These are phyloP conservation scores for Saturnispora diversa DNA, from an alignment of 805 yeast species.

Conservation along the genomic window DNA sequence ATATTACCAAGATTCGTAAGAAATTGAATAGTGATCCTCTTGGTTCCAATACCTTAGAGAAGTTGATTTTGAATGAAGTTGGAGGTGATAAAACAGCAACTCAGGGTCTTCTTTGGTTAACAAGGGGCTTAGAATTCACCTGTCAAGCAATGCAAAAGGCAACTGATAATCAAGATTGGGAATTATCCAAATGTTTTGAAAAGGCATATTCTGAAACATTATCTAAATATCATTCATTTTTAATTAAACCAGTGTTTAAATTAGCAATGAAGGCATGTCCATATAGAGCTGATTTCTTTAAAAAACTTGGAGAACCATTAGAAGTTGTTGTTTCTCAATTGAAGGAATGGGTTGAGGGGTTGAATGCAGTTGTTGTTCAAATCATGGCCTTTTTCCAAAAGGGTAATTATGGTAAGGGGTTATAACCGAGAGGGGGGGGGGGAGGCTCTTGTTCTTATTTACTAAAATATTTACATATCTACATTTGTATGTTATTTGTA, in stretches of 20 bases:
- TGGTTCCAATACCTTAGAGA: slow-evolving; percentile 63
- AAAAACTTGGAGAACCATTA: slow-evolving; percentile 70
- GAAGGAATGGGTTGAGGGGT: slow-evolving; percentile 63
- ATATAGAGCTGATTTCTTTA: slow-evolving; percentile 77
- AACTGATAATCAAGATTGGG: slow-evolving; percentile 51
- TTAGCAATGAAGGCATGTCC: slow-evolving; percentile 95
- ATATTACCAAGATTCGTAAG: slow-evolving; percentile 65
- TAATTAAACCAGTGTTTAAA: slow-evolving; percentile 80
- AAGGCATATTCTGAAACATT: slow-evolving; percentile 78
- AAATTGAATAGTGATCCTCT: slow-evolving; percentile 60
- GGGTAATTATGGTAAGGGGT: slow-evolving; percentile 85
- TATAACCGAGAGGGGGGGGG: too few species aligned
- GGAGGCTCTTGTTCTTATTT: neutral
- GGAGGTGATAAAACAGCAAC: slow-evolving; percentile 62
- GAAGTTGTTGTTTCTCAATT: slow-evolving; percentile 59
- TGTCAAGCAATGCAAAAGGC: slow-evolving; percentile 82
- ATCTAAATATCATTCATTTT: slow-evolving; percentile 71
- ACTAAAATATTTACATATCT: slow-evolving; percentile 1
- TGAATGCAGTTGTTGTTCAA: slow-evolving; percentile 64
- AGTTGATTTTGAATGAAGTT: slow-evolving; percentile 64
- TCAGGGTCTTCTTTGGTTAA: slow-evolving; percentile 83
- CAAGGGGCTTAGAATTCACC: slow-evolving; percentile 83
- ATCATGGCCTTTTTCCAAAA: slow-evolving; percentile 67
- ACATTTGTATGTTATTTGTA: neutral
- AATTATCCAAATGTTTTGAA: slow-evolving; percentile 70